phyloP scores from a whole-genome alignment of 1,284 basidiomycete species.

The Malassezia cuniculi region DNA sequence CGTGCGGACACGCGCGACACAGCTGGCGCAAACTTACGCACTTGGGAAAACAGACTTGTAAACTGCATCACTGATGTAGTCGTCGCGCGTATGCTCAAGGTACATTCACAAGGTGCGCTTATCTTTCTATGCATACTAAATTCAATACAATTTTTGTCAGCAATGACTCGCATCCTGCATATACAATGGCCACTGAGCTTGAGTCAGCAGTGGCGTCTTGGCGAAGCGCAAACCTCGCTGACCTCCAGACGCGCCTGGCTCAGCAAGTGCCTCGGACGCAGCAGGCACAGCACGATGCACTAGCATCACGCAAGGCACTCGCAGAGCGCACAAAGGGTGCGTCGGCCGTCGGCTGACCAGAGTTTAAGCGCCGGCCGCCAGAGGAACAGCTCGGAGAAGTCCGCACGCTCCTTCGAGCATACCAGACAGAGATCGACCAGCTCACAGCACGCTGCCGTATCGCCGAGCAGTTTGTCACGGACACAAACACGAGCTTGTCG shows the following conservation, averaged over 20 bases:
- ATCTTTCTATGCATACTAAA: no score
- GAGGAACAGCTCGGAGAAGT: conserved; percentile 27
- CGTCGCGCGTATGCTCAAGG: conserved; percentile 37
- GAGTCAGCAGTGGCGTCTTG: conserved; percentile 27
- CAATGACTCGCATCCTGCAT: no score
- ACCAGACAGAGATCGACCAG: conserved; percentile 89
- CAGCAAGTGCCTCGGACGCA: conserved; percentile 16
- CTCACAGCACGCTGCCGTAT: conserved; percentile 79
- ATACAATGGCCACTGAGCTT: no score
- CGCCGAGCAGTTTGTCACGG: conserved; percentile 84
- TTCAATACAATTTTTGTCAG: no score
- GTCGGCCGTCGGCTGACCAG: conserved; percentile 1
- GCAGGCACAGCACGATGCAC: conserved; percentile 26
- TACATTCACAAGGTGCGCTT: no score
- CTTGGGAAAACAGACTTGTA: conserved; percentile 20
- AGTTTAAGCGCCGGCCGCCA: conserved; percentile 34
- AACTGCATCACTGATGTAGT: conserved; percentile 38
- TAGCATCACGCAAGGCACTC: conserved; percentile 30
- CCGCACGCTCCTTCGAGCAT: conserved; percentile 47
- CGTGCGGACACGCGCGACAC: conserved; percentile 15
- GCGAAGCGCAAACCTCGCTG: conserved; percentile 22
- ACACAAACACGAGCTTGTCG: conserved; percentile 55
- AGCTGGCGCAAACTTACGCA: conserved; percentile 3
- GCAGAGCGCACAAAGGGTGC: conserved; percentile 30
- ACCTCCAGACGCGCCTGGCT: conserved; percentile 21